Base-by-base conservation (phyloP, 2,329 filamentous ascomycete species). In the Colletotrichum falcatum region DNA sequence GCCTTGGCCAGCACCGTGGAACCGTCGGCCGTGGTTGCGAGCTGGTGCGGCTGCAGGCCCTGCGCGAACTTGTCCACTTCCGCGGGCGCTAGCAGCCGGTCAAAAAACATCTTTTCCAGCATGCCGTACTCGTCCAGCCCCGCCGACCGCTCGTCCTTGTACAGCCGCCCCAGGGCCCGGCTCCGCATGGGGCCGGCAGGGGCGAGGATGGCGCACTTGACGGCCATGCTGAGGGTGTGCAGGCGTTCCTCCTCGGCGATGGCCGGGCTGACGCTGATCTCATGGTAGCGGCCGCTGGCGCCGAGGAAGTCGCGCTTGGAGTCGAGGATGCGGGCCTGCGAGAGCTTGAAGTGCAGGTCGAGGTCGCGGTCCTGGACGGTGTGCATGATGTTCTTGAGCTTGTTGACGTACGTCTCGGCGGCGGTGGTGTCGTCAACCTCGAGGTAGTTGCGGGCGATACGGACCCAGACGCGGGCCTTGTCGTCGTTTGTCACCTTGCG, bases 91-190 rank as follows among this genome's bases (percentile, higher is more conserved):
- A 99, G 86, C 4, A 99, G 85, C 7, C 95, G 90, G 80, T 98
- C 94, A 59, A 98, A 87, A 80, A 97, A 97, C 89, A 99, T 98
- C 85, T 98, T 98, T 84, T 98, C 96, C 18, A 99, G 84, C 64
- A 99, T 98, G 59, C 90, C 86, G 78, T 92, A 95, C 81, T 98
- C 94, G 39, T 91, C 89, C 2, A 96, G 88, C 60, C 90, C 88
- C 4, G 86, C 84, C 0, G 93, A 88, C 37, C 96, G 89, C 74
- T 98, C 96, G 80, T 99, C 96, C 81, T 97, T 97, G 87, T 97
- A 97, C 18, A 99, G 85, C 63, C 92, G 91, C 5, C 90, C 94
- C 23, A 99, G 87, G 53, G 91, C 90, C 56, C 93, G 90, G 73
- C 92, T 94, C 64, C 96, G 90, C 77, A 91, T 87, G 0, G 96